phyloP scores from a whole-genome alignment of 176 grass and related monocot genomes.

The Elymus sibiricus region DNA sequence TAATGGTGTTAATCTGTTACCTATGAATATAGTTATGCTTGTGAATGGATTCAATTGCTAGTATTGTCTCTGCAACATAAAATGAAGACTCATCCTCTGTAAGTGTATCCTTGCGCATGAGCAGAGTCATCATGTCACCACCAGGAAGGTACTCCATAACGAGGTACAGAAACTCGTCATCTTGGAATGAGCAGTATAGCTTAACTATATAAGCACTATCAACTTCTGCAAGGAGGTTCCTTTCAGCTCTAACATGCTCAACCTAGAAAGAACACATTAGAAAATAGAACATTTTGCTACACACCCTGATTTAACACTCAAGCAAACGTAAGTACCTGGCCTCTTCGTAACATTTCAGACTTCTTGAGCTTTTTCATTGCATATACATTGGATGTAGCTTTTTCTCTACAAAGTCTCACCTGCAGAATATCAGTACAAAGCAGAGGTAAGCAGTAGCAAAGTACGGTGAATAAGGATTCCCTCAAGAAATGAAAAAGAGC shows the following conservation, averaged over 20 bases:
- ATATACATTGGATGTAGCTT: slow-evolving; percentile 61
- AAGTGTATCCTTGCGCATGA: slow-evolving; percentile 78
- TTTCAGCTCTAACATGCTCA: slow-evolving; percentile 74
- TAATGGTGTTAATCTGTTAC: slow-evolving; percentile 29
- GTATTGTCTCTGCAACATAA: slow-evolving; percentile 73
- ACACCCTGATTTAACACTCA: background rate
- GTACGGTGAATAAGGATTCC: background rate
- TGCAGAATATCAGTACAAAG: slow-evolving; percentile 35
- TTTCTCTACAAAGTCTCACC: slow-evolving; percentile 81
- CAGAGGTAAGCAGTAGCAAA: background rate
- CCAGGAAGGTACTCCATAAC: slow-evolving; percentile 87
- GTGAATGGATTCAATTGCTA: slow-evolving; percentile 85
- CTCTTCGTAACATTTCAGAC: slow-evolving; percentile 82
- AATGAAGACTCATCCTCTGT: slow-evolving; percentile 70
- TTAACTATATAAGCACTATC: slow-evolving; percentile 80
- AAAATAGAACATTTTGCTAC: background rate
- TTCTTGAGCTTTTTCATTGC: slow-evolving; percentile 89
- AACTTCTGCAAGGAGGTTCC: slow-evolving; percentile 76
- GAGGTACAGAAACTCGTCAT: slow-evolving; percentile 66
- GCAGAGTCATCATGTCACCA: slow-evolving; percentile 83
- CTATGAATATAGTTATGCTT: slow-evolving; percentile 80
- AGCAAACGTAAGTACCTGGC: slow-evolving; percentile 47
- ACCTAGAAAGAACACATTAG: slow-evolving; percentile 47
- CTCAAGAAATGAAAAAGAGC: background rate
- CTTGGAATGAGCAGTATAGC: slow-evolving; percentile 85